These are phyloP conservation scores for Mimosa pudica DNA, from an alignment of 306 rosid species.

Conservation along the genomic window DNA sequence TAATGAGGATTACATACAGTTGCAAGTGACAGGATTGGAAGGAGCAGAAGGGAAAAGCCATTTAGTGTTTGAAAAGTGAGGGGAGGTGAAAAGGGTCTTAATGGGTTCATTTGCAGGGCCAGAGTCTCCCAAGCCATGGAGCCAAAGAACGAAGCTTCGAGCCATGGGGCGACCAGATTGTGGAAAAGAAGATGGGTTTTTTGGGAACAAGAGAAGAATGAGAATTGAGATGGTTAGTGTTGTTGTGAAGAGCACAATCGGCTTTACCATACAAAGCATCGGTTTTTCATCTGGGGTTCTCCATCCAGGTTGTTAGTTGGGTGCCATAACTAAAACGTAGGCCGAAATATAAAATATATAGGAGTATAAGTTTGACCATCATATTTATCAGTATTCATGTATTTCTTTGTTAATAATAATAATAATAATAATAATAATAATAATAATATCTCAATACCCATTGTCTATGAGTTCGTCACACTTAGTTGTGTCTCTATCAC, in stretches of 20 bases:
- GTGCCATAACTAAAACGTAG: too few relatives aligned
- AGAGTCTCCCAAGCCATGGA: constrained; percentile 87
- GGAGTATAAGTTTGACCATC: too few relatives aligned
- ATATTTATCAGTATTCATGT: too few relatives aligned
- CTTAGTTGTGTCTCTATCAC: too few relatives aligned
- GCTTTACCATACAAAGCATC: constrained; percentile 34
- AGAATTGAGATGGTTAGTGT: constrained; percentile 40
- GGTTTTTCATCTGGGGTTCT: constrained; percentile 45
- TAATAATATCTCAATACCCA: too few relatives aligned
- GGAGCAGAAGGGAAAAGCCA: constrained; percentile 97
- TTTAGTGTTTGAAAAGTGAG: constrained; percentile 57
- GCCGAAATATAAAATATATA: too few relatives aligned
- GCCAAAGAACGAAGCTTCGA: constrained; percentile 83
- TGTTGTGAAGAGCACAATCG: constrained; percentile 34
- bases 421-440: too few relatives aligned
- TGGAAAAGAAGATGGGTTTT: constrained; percentile 29
- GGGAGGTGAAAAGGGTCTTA: constrained; percentile 73
- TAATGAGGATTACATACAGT: constrained; percentile 38
- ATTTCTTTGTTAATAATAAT: too few relatives aligned
- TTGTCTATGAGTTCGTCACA: too few relatives aligned
- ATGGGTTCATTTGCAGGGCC: constrained; percentile 95
- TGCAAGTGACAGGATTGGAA: constrained; percentile 76
- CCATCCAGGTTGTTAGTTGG: not conserved
- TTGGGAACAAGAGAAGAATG: constrained; percentile 31
- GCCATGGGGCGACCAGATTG: constrained; percentile 53